These are phyloP conservation scores for Brassica nigra DNA, from an alignment of 345 rosid genomes.

Conservation along the genomic window DNA sequence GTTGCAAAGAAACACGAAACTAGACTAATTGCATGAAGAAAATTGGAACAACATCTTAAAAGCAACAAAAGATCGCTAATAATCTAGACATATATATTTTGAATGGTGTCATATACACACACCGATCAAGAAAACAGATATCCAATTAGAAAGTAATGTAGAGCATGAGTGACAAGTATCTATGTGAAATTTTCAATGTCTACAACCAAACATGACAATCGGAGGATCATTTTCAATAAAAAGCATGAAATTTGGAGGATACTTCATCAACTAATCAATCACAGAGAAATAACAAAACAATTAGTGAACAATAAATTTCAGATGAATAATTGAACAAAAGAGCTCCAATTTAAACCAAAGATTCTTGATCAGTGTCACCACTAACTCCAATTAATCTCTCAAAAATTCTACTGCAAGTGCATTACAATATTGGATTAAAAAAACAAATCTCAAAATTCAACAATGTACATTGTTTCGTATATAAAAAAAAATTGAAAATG, in stretches of 20 bases:
- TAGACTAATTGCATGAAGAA: not conserved
- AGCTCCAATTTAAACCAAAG: not conserved
- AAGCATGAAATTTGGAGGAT: not conserved
- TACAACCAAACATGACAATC: not conserved
- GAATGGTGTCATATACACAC: not conserved
- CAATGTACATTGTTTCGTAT: not conserved
- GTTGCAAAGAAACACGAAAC: not conserved
- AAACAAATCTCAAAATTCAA: not conserved
- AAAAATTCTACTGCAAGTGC: slow-evolving; percentile 2
- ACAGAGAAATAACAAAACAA: not conserved
- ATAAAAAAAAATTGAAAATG: not conserved
- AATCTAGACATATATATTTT: not conserved
- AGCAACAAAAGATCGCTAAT: not conserved
- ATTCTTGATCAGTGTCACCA: slow-evolving; percentile 4
- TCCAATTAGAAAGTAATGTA: not conserved
- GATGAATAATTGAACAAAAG: not conserved
- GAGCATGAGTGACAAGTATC: not conserved
- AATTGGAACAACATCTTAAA: not conserved
- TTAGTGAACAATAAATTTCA: not conserved
- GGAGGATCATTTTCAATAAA: no score
- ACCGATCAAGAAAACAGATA: not conserved
- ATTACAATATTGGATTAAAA: slow-evolving; percentile 8
- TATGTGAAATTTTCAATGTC: not conserved
- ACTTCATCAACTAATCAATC: not conserved
- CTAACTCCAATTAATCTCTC: not conserved